Percentiles rank a stretch among this genome's conserved stretches.
phyloP scores from a whole-genome alignment of 2,329 filamentous ascomycete species.

The Blumeria graminis region DNA sequence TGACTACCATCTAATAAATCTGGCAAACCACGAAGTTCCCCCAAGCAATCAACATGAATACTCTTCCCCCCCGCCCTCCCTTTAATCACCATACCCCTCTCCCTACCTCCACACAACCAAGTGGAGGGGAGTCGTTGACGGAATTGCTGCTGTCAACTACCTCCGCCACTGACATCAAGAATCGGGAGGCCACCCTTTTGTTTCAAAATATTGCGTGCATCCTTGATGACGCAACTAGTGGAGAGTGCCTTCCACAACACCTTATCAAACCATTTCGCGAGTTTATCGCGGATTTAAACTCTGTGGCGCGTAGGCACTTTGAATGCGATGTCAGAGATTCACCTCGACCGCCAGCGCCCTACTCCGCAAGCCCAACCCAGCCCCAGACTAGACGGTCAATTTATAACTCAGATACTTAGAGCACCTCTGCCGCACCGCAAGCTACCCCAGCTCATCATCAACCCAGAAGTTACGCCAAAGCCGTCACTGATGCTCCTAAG shows the following conservation, averaged over 20 bases:
- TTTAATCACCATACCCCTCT: too few relatives aligned
- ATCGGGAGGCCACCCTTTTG: neutral
- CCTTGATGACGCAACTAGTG: neutral
- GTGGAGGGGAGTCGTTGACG: neutral
- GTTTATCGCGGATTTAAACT: neutral
- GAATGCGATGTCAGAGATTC: neutral
- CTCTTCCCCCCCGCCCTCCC: neutral
- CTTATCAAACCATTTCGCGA: neutral
- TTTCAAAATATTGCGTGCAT: neutral
- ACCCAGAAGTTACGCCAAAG: neutral
- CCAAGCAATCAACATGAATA: too few relatives aligned
- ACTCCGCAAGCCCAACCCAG: too few relatives aligned
- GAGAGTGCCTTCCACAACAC: neutral
- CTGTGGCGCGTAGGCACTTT: neutral
- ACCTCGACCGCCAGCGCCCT: too few relatives aligned
- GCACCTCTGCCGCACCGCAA: too few relatives aligned
- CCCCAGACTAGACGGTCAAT: too few relatives aligned
- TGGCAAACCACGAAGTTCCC: too few relatives aligned
- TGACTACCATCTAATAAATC: too few relatives aligned
- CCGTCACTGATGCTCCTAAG: neutral
- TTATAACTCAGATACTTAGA: too few relatives aligned
- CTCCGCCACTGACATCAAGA: neutral
- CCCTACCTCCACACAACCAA: neutral
- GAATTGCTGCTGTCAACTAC: neutral
- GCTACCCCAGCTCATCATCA: too few relatives aligned